Conservation (phyloP, 441 rosid species). For the Adansonia rubrostipa region DNA sequence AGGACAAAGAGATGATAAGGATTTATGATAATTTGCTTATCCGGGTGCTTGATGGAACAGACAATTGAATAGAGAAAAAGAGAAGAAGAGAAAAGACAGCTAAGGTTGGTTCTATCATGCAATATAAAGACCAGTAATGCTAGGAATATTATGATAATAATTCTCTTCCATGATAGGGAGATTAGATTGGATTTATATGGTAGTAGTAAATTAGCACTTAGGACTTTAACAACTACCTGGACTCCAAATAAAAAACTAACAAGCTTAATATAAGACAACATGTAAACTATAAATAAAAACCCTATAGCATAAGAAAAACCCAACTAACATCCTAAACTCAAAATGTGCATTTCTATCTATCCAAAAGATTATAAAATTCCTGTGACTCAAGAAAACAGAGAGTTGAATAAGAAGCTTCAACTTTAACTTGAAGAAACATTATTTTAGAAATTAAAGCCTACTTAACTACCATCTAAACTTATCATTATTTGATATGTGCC, state of each 20-base stretch:
- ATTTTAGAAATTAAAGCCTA: neutral
- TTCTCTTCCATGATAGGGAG: too few relatives aligned
- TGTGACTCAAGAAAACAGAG: neutral
- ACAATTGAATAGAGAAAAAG: neutral
- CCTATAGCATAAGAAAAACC: neutral
- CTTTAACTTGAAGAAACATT: neutral
- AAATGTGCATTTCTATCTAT: neutral
- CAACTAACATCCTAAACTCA: constrained; percentile 1
- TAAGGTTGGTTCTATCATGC: neutral
- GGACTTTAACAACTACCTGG: neutral
- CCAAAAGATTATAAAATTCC: neutral
- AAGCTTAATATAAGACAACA: neutral
- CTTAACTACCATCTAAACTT: constrained; percentile 13
- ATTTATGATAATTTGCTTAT: neutral
- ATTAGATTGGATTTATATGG: too few relatives aligned
- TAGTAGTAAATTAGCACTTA: neutral
- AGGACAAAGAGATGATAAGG: neutral
- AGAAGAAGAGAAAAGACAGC: neutral
- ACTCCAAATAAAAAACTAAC: neutral
- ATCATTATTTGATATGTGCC: neutral
- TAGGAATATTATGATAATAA: neutral
- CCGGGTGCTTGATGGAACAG: neutral
- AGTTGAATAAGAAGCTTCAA: neutral
- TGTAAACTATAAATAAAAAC: neutral
- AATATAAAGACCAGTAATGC: neutral